These are phyloP conservation scores for Haplographium delicatum DNA, from an alignment of 495 filamentous ascomycete genomes.

Conservation along the genomic window DNA sequence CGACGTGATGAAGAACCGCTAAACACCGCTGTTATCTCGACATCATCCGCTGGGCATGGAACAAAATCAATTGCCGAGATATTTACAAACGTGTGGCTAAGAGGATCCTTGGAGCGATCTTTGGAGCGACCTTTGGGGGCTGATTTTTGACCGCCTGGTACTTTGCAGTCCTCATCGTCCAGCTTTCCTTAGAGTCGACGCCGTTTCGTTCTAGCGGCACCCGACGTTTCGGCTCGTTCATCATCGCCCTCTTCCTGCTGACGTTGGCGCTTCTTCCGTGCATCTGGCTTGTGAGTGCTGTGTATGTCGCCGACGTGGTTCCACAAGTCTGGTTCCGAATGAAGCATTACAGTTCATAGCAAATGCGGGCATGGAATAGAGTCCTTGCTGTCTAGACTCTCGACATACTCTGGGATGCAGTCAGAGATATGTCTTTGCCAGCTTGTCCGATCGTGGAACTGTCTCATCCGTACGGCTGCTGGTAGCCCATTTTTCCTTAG, in stretches of 20 bases:
- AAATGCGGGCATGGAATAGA: constrained; percentile 7
- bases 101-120: constrained; percentile 4
- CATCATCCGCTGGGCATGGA: constrained; percentile 1
- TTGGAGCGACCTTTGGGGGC: constrained; percentile 5
- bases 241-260: constrained; percentile 7
- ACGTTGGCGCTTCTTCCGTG: constrained; percentile 15
- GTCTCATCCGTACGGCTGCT: constrained; percentile 10
- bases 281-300: constrained; percentile 17
- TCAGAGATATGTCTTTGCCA: constrained; percentile 16
- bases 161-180: constrained; percentile 14
- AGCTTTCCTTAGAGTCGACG: constrained; percentile 14
- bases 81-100: constrained; percentile 8
- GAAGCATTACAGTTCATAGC: constrained; percentile 9
- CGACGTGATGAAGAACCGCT: constrained; percentile 10
- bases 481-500: constrained; percentile 13
- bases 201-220: constrained; percentile 12
- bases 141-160: constrained; percentile 7
- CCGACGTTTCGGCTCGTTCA: constrained; percentile 13
- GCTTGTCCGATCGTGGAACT: constrained; percentile 7
- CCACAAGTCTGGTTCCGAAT: constrained; percentile 19
- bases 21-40: constrained; percentile 7
- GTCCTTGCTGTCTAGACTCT: constrained; percentile 1
- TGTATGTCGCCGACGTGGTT: constrained; percentile 15
- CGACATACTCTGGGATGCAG: constrained; percentile 12
- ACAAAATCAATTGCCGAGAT: constrained; percentile 4